Evolutionary conservation across 768 basidiomycete species (phyloP), one percentile per base, ranked within the genome.

Genomic region (Gyrodon lividus): DNA sequence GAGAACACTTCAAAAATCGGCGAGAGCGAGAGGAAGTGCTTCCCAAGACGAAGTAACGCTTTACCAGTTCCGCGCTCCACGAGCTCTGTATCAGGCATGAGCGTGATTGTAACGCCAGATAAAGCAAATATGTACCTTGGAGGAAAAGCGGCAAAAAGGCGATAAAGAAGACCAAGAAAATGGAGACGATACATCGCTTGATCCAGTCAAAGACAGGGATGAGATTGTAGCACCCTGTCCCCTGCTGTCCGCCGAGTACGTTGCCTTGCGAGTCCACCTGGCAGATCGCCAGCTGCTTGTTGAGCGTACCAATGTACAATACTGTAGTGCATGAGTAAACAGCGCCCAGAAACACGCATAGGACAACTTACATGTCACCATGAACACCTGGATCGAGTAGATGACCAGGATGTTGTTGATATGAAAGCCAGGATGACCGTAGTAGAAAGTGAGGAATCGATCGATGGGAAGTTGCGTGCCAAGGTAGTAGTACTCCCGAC

Each of bases 371-470:
- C 91, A 65, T 17, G 92, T 92, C 49, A 98, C 76, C 92, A 98
- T 97, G 79, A 99, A 98, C 49, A 96, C 80, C 68, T 97, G 94
- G 48, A 99, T 92, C 22, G 97, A 98, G 70, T 92, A 87, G 61
- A 99, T 98, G 74, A 99, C 95, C 66, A 99, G 77, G 63, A 98
- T 98, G 68, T 99, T 98, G 80, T 99, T 99, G 77, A 99, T 84
- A 69, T 99, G 97, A 87, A 99, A 99, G 64, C 92, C 97, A 50
- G 97, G 96, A 72, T 99, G 97, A 48, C 90, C 96, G 63, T 98
- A 99, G 76, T 99, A 99, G 80, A 98, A 99, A 19, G 96, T 98
- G 62, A 99, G 77, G 85, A 99, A 99, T 22, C 97, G 89, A 68
- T 99, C 97, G 63, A 99, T 84, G 30, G 97, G 97, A 50, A 99